Base-by-base conservation (phyloP, 2,329 filamentous ascomycete species). In the Penicillium polonicum region DNA sequence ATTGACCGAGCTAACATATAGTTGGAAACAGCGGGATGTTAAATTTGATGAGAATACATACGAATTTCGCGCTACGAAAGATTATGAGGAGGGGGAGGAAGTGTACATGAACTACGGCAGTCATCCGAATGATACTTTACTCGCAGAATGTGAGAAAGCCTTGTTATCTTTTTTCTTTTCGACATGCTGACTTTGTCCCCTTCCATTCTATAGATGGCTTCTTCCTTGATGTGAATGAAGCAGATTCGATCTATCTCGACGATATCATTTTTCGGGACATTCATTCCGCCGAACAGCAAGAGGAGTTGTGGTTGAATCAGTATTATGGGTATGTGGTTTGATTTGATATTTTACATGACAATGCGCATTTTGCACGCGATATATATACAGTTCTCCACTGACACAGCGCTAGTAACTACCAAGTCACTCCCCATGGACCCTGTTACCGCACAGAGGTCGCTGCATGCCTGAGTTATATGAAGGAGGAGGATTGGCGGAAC, bases 401-500 rank as follows among this genome's bases (percentile, higher is more conserved):
- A 60, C 39, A 57, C 48, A 44, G 43, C 43, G 23, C 55, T 56
- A 78, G 76, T n/a, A 75, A 78, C 60, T 79, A 79, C 53, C 72
- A 72, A 66, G 54, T 77, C 48, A 75, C 70, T 42, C 56, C 62
- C 44, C 64, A 70, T 9, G 77, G 76, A 9, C 70, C 72, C 19
- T 79, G 77, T 60, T 77, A 73, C 61, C 72, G 77, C 23, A 79
- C 77, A 9, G 74, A 78, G 54, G 71, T 78, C 33, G 76, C 71
- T 42, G 74, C 76, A 25, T 72, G 73, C 48, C 67, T 75, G 56
- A 74, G 66, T 58, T 76, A 76, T 60, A 75, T 79, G 71, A 62
- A 69, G 23, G 69, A 65, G 10, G 63, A 71, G 41, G 68, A 74
- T 52, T 79, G 76, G 76, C 67, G 69, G 35, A 70, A 71, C 27